Percentiles rank a stretch among this genome's conserved stretches.
Evolutionary conservation across 176 grass and related monocot genomes (phyloP).

Genomic region (Cenchrus fungigraminus): DNA sequence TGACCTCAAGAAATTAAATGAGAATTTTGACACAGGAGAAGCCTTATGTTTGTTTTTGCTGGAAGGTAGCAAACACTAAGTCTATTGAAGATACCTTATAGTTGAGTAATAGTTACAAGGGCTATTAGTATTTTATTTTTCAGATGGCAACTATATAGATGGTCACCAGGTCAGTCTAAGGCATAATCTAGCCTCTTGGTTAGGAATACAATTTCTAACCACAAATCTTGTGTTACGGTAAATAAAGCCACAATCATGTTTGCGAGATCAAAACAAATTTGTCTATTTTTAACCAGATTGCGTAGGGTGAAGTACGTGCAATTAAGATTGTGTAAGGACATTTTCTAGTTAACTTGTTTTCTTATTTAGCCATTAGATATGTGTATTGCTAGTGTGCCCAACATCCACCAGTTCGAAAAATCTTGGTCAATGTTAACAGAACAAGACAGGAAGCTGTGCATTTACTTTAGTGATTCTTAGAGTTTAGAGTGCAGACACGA

Average conservation of each 20-base stretch:
- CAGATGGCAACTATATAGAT: not conserved
- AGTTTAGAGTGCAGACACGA: not conserved
- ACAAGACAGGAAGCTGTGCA: not conserved
- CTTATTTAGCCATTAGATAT: not conserved
- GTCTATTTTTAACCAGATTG: not conserved
- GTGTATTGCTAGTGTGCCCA: not conserved
- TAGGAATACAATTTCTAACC: not conserved
- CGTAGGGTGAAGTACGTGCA: not conserved
- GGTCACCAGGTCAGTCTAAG: not conserved
- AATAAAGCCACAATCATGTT: not conserved
- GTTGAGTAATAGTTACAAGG: constrained; percentile 21
- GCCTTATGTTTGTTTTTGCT: not conserved
- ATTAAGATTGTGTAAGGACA: not conserved
- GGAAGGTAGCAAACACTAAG: constrained; percentile 15
- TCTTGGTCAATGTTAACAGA: not conserved
- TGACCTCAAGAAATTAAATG: constrained; percentile 29
- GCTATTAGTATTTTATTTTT: constrained; percentile 6
- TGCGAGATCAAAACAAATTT: not conserved
- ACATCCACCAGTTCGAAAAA: not conserved
- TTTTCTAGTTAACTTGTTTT: not conserved
- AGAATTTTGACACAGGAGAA: not conserved
- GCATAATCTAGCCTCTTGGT: not conserved
- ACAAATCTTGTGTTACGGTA: not conserved
- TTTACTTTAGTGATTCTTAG: not conserved
- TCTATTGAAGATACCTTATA: not conserved